Conservation (phyloP, 169 alveolate species). For the Eimeria maxima region DNA sequence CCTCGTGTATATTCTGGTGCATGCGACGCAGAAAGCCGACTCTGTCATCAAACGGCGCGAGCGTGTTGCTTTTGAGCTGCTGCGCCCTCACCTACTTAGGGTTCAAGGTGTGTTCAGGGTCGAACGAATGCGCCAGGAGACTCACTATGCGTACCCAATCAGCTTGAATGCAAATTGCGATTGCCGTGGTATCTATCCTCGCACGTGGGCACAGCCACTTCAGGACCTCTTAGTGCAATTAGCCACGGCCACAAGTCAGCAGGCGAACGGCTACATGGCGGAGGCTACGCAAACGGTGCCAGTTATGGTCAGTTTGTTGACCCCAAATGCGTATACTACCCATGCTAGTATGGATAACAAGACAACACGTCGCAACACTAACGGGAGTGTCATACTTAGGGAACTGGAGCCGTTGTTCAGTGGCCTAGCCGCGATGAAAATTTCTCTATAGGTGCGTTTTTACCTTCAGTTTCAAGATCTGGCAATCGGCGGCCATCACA, state of each 20-base stretch:
- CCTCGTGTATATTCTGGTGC: neutral
- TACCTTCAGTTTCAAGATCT: constrained; percentile 66
- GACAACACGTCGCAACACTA: neutral
- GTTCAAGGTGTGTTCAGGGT: constrained; percentile 43
- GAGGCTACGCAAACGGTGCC: constrained; percentile 37
- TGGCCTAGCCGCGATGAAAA: neutral
- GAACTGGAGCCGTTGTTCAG: neutral
- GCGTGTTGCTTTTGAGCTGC: constrained; percentile 56
- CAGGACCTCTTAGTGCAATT: constrained; percentile 81
- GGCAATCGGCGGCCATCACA: constrained; percentile 85
- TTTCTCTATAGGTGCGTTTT: neutral
- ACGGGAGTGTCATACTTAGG: neutral
- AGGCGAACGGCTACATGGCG: neutral
- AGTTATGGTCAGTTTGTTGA: neutral
- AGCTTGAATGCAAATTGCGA: constrained; percentile 83
- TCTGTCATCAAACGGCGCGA: constrained; percentile 54
- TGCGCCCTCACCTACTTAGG: constrained; percentile 57
- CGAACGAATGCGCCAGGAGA: constrained; percentile 59
- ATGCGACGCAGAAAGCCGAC: constrained; percentile 61
- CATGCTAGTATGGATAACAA: neutral
- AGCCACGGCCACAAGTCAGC: constrained; percentile 58
- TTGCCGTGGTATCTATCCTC: constrained; percentile 86
- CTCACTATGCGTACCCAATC: constrained; percentile 72
- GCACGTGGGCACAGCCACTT: constrained; percentile 89
- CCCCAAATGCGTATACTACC: neutral